Evolutionary conservation across 306 rosid genomes (phyloP).

Genomic region (Cicer cuneatum): DNA sequence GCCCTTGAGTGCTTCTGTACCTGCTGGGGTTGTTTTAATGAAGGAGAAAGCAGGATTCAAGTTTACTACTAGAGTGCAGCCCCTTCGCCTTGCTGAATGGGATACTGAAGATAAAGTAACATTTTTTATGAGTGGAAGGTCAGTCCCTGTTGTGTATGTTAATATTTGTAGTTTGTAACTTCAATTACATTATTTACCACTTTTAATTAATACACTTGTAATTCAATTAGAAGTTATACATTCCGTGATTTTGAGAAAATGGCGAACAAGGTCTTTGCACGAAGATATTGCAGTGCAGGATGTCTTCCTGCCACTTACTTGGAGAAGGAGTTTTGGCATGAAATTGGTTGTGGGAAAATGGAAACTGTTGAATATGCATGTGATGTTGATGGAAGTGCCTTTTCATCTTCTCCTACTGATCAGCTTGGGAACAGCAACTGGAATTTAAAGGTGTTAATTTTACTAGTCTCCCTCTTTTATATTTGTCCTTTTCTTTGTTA

Average conservation of each 20-base stretch:
- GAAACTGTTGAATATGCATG: slow-evolving; percentile 97
- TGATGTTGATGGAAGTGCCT: slow-evolving; percentile 98
- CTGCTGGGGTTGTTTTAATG: slow-evolving; percentile 95
- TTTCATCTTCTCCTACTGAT: slow-evolving; percentile 84
- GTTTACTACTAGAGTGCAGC: slow-evolving; percentile 97
- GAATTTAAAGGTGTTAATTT: slow-evolving; percentile 88
- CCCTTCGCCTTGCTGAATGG: slow-evolving; percentile 99
- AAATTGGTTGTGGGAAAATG: slow-evolving; percentile 88
- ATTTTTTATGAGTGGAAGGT: slow-evolving; percentile 98
- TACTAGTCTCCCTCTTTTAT: slow-evolving; percentile 25
- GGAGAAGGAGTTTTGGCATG: slow-evolving; percentile 98
- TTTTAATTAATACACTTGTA: slow-evolving; percentile 46
- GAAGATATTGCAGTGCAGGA: slow-evolving; percentile 83
- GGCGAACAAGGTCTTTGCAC: slow-evolving; percentile 91
- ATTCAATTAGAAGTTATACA: slow-evolving; percentile 76
- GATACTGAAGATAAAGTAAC: slow-evolving; percentile 89
- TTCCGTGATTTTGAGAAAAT: slow-evolving; percentile 91
- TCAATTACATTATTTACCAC: slow-evolving; percentile 7
- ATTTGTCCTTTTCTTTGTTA: slow-evolving; percentile 7
- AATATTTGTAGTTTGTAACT: slow-evolving; percentile 5
- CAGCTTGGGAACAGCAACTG: slow-evolving; percentile 93
- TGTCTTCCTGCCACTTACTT: slow-evolving; percentile 80
- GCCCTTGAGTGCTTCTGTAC: slow-evolving; percentile 89
- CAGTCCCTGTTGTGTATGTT: slow-evolving; percentile 30
- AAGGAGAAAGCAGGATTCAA: slow-evolving; percentile 90